Base-by-base conservation (phyloP, 805 yeast species). In the Wickerhamiella dianesei region DNA sequence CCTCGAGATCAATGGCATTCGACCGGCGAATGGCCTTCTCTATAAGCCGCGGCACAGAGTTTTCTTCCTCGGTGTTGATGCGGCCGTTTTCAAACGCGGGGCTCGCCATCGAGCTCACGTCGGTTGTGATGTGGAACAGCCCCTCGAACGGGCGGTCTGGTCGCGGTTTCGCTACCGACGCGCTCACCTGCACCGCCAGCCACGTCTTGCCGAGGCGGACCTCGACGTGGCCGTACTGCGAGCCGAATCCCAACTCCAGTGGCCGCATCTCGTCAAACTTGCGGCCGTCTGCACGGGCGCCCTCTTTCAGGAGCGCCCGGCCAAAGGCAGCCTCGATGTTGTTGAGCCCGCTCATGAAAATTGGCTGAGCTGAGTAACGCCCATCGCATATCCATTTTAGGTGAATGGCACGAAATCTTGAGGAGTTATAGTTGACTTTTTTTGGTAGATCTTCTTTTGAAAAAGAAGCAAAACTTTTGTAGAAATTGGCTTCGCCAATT, bases 91-190 rank as follows among this genome's bases (percentile, higher is more conserved):
- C 95, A 61, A 86, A 87, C 55, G 76, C 71, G 1, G 94, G 80
- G 3, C 87, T 79, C 1, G 96, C 95, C 86, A 89, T 81, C 14
- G 96, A 84, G 18, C 87, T 75, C 40, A 84, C 77, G 58, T 92
- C 97, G 2, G 95, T 82, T 44, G 82, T 76, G 13, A 92, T 87
- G 20, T 74, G 70, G 60, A 92, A 87, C 3, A 82, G 58, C 1
- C 98, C 98, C 63, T 92, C 98, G 60, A 85, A 89, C 0, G 96
- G 96, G 46, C 95, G 72, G 54, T 88, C 94, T 44, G 86, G 95
- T 52, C 73, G 80, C 0, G 98, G 98, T 49, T 76, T 74, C 3
- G 76, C 72, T 13, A 92, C 78, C 45, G 77, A 80, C 9, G 94
- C 82, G 16, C 87, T 77, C 3, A 89, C 79, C 47, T 84, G 71